phyloP scores from a whole-genome alignment of 225 moss, liverwort and hornwort species.

The Neckera pumila region DNA sequence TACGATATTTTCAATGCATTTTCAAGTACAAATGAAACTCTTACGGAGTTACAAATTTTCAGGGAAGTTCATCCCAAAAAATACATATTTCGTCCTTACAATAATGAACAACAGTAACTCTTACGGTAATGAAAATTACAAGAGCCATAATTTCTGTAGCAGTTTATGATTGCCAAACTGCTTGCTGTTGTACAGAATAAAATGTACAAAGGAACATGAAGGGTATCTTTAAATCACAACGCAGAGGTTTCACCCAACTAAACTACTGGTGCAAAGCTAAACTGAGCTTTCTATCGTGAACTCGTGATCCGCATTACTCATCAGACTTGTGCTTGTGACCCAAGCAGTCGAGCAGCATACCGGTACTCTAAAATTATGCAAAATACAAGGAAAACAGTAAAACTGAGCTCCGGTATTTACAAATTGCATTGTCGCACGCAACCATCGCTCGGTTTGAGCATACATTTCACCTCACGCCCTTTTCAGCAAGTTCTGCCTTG shows the following conservation, averaged over 20 bases:
- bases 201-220: neutral
- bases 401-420: neutral
- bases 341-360: neutral
- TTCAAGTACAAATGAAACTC: neutral
- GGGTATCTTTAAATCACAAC: neutral
- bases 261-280: neutral
- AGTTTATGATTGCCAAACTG: neutral
- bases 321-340: neutral
- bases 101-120: no score
- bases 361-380: neutral
- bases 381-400: neutral
- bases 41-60: neutral
- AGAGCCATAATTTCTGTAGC: neutral
- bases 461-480: constrained; percentile 23
- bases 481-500: constrained; percentile 44
- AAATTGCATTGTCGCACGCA: neutral
- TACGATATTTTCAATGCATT: neutral
- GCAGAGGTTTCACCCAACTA: neutral
- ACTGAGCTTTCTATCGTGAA: neutral
- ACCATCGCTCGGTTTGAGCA: neutral
- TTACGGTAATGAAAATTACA: neutral
- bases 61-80: neutral
- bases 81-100: neutral
- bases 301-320: neutral
- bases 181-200: neutral